Conservation (phyloP, 1,284 basidiomycete genomes). For the Flammula alnicola region DNA sequence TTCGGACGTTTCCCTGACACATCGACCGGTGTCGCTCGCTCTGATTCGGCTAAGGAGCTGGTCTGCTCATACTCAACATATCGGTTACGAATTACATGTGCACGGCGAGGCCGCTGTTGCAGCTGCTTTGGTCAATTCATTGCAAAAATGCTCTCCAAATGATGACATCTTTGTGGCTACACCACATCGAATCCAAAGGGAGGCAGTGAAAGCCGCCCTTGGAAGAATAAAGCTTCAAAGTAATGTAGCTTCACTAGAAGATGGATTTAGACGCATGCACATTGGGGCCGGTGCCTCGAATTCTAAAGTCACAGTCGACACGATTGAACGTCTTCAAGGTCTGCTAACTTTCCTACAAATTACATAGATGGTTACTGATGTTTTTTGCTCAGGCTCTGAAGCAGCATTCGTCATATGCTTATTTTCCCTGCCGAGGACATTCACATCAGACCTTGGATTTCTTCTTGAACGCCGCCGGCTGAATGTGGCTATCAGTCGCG, state of each 20-base stretch:
- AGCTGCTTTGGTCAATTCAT: slow-evolving; percentile 43
- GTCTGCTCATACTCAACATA: slow-evolving; percentile 32
- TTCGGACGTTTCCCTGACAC: slow-evolving; percentile 23
- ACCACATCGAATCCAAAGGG: slow-evolving; percentile 52
- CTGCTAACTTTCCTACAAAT: slow-evolving; percentile 1
- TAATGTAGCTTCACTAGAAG: slow-evolving; percentile 15
- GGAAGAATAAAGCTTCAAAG: slow-evolving; percentile 20
- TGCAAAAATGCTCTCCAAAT: slow-evolving; percentile 42
- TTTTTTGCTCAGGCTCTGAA: slow-evolving; percentile 45
- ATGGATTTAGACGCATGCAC: slow-evolving; percentile 22
- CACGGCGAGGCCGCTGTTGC: slow-evolving; percentile 50
- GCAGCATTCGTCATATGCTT: slow-evolving; percentile 55
- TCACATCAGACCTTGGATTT: slow-evolving; percentile 44
- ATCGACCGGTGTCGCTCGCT: slow-evolving; percentile 45
- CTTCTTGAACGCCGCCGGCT: slow-evolving; percentile 49
- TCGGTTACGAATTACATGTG: slow-evolving; percentile 49
- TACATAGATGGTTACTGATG: neutral
- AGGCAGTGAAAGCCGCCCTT: slow-evolving; percentile 48
- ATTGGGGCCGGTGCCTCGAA: slow-evolving; percentile 12
- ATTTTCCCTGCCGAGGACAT: slow-evolving; percentile 47
- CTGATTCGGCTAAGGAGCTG: slow-evolving; percentile 41
- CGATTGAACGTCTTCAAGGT: slow-evolving; percentile 54
- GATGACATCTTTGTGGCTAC: slow-evolving; percentile 55
- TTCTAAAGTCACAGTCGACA: slow-evolving; percentile 47
- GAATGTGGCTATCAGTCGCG: slow-evolving; percentile 55